phyloP scores from a whole-genome alignment of 352 stramenopile genomes.

The Phytophthora pluvialis region DNA sequence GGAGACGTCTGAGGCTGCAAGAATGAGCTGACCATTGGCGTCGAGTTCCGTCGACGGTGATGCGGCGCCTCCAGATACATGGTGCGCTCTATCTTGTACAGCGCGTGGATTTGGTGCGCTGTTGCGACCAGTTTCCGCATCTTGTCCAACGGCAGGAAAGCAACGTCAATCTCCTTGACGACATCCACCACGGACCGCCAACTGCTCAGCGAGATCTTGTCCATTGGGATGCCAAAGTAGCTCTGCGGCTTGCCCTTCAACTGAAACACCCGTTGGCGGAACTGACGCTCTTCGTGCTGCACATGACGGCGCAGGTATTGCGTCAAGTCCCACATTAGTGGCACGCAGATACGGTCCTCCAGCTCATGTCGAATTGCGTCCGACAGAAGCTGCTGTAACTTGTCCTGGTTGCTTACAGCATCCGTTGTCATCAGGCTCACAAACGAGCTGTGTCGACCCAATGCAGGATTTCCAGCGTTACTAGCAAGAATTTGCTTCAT shows the following conservation, averaged over 20 bases:
- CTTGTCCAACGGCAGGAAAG: conserved; percentile 83
- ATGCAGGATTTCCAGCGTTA: conserved; percentile 17
- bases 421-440: conserved; percentile 68
- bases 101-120: conserved; percentile 73
- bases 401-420: conserved; percentile 72
- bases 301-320: conserved; percentile 57
- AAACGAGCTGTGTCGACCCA: conserved; percentile 68
- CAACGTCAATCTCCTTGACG: conserved; percentile 85
- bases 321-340: conserved; percentile 67
- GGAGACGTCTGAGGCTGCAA: conserved; percentile 23
- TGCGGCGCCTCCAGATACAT: conserved; percentile 48
- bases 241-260: conserved; percentile 78
- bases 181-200: conserved; percentile 76
- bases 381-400: conserved; percentile 77
- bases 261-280: conserved; percentile 67
- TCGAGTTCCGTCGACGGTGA: conserved; percentile 54
- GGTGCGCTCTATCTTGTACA: conserved; percentile 69
- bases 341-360: conserved; percentile 82
- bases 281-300: conserved; percentile 75
- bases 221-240: conserved; percentile 81
- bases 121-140: conserved; percentile 82
- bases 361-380: conserved; percentile 86
- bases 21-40: conserved; percentile 34
- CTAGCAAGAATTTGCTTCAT: conserved; percentile 49
- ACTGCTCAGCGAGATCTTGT: conserved; percentile 81